Evolutionary conservation across 225 moss, liverwort and hornwort genomes (phyloP).

Genomic region (Climacium dendroides): DNA sequence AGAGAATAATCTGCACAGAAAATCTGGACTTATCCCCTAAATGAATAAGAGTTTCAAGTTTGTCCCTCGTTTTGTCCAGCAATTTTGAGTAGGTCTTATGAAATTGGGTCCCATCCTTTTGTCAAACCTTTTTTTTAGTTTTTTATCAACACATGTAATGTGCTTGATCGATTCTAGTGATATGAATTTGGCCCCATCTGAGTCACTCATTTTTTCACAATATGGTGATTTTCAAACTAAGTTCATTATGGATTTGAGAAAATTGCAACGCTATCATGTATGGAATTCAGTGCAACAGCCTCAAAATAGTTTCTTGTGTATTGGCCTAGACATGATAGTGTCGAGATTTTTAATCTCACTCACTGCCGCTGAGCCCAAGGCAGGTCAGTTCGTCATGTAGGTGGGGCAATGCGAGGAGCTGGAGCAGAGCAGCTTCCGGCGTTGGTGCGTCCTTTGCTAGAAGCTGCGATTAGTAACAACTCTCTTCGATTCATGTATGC

Average conservation of each 20-base stretch:
- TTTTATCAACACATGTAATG: neutral
- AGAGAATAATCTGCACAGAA: neutral
- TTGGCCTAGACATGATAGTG: neutral
- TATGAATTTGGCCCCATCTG: neutral
- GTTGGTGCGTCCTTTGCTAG: slow-evolving; percentile 72
- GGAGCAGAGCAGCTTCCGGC: slow-evolving; percentile 87
- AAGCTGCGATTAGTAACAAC: slow-evolving; percentile 69
- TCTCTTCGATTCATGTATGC: slow-evolving; percentile 77
- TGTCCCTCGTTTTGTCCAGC: neutral
- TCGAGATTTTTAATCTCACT: neutral
- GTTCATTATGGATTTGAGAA: neutral
- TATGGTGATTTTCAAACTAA: neutral
- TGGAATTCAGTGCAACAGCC: neutral
- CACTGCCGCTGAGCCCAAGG: neutral
- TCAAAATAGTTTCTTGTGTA: neutral
- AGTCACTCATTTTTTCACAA: neutral
- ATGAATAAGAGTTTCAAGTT: neutral
- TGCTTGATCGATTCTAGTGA: neutral
- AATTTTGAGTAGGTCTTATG: neutral
- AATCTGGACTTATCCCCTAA: neutral
- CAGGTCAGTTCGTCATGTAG: slow-evolving; percentile 85
- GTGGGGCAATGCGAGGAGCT: slow-evolving; percentile 83
- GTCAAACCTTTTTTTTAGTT: neutral
- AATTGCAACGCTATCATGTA: neutral
- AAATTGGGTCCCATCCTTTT: neutral